Evolutionary conservation across 495 filamentous ascomycete genomes (phyloP).

Genomic region (Cercophora sp.): DNA sequence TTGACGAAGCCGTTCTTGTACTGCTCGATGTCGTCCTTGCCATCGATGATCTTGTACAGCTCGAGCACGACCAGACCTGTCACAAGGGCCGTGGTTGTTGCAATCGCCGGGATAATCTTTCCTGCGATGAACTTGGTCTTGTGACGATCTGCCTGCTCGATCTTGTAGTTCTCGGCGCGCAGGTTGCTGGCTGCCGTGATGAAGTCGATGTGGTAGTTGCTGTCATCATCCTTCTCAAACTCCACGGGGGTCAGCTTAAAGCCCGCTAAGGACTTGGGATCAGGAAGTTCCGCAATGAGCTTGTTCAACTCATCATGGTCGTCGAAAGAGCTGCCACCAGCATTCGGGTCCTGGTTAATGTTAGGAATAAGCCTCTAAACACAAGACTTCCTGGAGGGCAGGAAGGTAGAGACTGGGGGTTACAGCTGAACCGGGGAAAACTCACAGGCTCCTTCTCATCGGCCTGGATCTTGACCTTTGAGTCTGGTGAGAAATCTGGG

Average conservation of each 20-base stretch:
- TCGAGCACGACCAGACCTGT: conserved; percentile 91
- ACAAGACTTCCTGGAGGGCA: no score
- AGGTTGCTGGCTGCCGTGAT: conserved; percentile 97
- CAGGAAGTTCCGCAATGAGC: conserved; percentile 65
- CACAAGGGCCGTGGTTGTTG: conserved; percentile 92
- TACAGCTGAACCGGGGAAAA: neutral
- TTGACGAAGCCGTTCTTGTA: conserved; percentile 99
- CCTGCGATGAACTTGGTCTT: conserved; percentile 99
- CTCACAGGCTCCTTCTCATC: conserved; percentile 82
- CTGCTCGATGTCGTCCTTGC: conserved; percentile 89
- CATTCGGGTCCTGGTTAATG: conserved; percentile 69
- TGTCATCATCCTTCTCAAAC: conserved; percentile 99
- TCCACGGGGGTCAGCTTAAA: conserved; percentile 89
- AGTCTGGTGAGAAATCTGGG: conserved; percentile 89
- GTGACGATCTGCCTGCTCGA: conserved; percentile 84
- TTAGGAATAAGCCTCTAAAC: conserved; percentile 17
- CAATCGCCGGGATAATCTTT: conserved; percentile 99
- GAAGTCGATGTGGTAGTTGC: conserved; percentile 98
- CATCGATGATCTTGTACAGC: conserved; percentile 94
- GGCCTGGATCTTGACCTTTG: conserved; percentile 94
- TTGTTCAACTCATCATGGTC: conserved; percentile 69
- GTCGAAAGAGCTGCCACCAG: conserved; percentile 53
- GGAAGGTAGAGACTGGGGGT: no score
- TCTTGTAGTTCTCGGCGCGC: conserved; percentile 96
- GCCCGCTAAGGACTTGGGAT: conserved; percentile 72